Conservation (phyloP, 2,329 filamentous ascomycete genomes). For the Alternaria sp. region DNA sequence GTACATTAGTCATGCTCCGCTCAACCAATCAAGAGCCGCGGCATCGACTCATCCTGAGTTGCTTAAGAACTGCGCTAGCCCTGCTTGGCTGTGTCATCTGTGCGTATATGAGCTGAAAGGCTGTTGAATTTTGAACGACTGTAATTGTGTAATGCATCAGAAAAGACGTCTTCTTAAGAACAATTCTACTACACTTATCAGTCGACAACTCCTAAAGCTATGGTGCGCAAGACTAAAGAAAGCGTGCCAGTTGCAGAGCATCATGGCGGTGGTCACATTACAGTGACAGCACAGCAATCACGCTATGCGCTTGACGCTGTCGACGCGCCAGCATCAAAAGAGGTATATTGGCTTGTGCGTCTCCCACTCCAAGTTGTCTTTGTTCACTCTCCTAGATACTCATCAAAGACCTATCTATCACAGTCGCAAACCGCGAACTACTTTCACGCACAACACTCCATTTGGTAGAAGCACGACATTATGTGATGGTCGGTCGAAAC, state of each 20-base stretch:
- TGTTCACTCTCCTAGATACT: constrained; percentile 45
- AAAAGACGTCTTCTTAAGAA: neutral
- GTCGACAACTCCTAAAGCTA: constrained; percentile 11
- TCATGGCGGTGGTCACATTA: constrained; percentile 39
- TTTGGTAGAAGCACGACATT: constrained; percentile 76
- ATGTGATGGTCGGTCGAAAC: constrained; percentile 82
- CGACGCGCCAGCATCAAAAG: constrained; percentile 51
- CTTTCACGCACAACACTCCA: constrained; percentile 74
- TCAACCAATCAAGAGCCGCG: constrained; percentile 16
- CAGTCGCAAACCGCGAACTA: constrained; percentile 71
- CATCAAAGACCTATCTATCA: constrained; percentile 76
- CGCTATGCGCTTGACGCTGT: constrained; percentile 51
- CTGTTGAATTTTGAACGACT: neutral
- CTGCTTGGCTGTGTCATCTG: neutral
- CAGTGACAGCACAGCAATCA: constrained; percentile 51
- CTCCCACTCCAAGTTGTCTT: neutral
- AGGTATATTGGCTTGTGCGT: constrained; percentile 28
- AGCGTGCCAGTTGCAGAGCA: constrained; percentile 23
- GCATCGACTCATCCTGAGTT: constrained; percentile 27
- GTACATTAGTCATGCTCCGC: neutral
- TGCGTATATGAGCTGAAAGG: neutral
- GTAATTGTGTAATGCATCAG: neutral
- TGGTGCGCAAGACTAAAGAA: constrained; percentile 45
- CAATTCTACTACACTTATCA: neutral
- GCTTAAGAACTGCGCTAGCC: neutral